Base-by-base conservation (phyloP, 345 rosid genomes). In the Eucalyptus sp. region DNA sequence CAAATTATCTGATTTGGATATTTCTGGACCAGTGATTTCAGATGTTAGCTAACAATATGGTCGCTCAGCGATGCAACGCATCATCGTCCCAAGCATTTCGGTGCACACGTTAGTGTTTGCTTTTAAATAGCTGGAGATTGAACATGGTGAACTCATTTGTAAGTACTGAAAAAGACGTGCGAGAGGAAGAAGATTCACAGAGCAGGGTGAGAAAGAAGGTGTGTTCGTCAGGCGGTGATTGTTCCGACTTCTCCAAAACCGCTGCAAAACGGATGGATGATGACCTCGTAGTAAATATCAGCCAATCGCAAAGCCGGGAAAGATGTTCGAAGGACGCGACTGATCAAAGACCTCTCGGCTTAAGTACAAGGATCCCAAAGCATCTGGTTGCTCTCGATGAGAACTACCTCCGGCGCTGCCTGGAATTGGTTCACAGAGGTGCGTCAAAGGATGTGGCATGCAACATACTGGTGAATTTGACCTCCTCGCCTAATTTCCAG, bases 311-410 rank as follows among this genome's bases (percentile, higher is more conserved):
- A 87, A 89, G 88, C 83, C 91, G 91, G 87, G 92, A 92, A 86
- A 93, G 93, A 86, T 90, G 92, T 86, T 89, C 92, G 41, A 93
- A 93, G 90, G 94, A 92, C 20, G 91, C 95, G 1, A 90, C 95
- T 71, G 88, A 92, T 87, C 95, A 56, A 60, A 92, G 91, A 84
- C 89, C 90, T 54, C 90, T 86, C 58, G 90, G 92, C 88, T 88
- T 94, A 29, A 95, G 94, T 49, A 91, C 89, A 91, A 95, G 92
- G 95, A 94, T 96, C 87, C 96, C 96, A 37, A 95, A 94, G 94
- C 94, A 93, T 93, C 80, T 97, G 94, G 95, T 95, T 54, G 92
- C 94, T 50, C 86, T 93, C 13, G 96, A 97, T 89, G 99, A 96
- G 90, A 96, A 94, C 88, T 94, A 94, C 90, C 96, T 96, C 9